Evolutionary conservation across 2,329 filamentous ascomycete genomes (phyloP), one percentile per base, ranked within the genome.

Genomic region (Xylariaceae sp.): DNA sequence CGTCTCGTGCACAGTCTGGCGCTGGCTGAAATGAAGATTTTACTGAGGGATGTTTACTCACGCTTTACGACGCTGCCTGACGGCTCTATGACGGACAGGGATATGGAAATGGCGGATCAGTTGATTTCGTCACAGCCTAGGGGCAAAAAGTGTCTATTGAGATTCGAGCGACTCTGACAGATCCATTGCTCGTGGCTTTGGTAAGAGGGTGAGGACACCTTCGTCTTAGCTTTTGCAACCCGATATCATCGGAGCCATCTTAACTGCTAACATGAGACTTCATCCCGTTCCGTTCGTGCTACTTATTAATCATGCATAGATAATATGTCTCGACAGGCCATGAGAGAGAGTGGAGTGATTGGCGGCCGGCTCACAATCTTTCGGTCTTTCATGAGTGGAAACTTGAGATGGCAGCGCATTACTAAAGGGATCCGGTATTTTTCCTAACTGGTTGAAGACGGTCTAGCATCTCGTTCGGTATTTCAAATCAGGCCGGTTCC

Each of bases 31-130:
- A 88, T 88, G 84, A 87, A 85, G 69, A 77, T 76, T 1, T 65
- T 88, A 19, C 72, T 88, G 10, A 73, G 74, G n/a, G 80, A 81
- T 49, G 74, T 87, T 1, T 88, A 88, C 66, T 78, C 77, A 2
- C 70, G 68, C 13, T 87, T 79, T 53, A 72, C 68, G 22, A 87
- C 85, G 0, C 68, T 77, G 7, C 76, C 80, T 0, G 81, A 85
- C 30, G 54, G 65, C 8, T 72, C 71, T 13, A 84, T 81, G 76
- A 79, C 75, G 60, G 70, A 69, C 5, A 76, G 74, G 29, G 76
- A 75, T 21, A 87, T 88, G 85, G 72, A 74, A 32, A 81, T 87
- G 74, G 77, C 81, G 19, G 84, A 88, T 63, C 84, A 87, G 65
- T 73, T 87, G 30, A 86, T 88, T 51, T 86, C 85, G 8, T 80